A percentile compares a stretch with the other conserved stretches of the same genome.
phyloP scores from a whole-genome alignment of 148 eudicot genomes.

The Dysphania ambrosioides region DNA sequence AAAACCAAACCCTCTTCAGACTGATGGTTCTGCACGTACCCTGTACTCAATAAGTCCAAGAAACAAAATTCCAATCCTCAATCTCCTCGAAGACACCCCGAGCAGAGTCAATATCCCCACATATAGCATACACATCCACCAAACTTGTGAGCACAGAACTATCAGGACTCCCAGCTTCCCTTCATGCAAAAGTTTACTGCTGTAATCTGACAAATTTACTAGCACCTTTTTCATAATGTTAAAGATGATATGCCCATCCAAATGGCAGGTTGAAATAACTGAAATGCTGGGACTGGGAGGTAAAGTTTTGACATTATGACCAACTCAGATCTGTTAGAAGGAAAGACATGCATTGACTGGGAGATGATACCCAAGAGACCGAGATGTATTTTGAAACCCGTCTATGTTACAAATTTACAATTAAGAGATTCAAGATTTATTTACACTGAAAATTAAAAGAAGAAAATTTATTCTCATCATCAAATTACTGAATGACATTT shows the following conservation, averaged over 20 bases:
- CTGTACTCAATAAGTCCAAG: conserved; percentile 86
- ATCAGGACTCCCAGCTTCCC: conserved; percentile 59
- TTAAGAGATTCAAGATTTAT: not conserved
- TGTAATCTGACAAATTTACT: not conserved
- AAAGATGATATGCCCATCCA: no score
- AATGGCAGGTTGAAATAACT: no score
- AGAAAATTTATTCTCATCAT: not conserved
- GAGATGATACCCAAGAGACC: not conserved
- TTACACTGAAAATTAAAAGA: not conserved
- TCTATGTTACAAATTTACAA: not conserved
- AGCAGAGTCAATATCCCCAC: conserved; percentile 53
- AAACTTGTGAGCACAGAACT: conserved; percentile 66
- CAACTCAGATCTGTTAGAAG: no score
- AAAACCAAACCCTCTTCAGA: conserved; percentile 51
- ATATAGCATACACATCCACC: conserved; percentile 80
- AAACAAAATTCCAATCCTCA: conserved; percentile 56
- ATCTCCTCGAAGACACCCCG: conserved; percentile 57
- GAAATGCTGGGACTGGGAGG: no score
- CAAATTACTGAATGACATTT: conserved; percentile 9
- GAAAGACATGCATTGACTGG: no score
- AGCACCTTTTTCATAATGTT: no score
- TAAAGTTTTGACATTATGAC: not conserved
- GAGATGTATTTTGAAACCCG: not conserved
- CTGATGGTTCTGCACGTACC: conserved; percentile 73
- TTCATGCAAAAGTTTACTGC: conserved; percentile 18